Conservation (phyloP, 2,329 filamentous ascomycete species). For the Aschersonia sp. region DNA sequence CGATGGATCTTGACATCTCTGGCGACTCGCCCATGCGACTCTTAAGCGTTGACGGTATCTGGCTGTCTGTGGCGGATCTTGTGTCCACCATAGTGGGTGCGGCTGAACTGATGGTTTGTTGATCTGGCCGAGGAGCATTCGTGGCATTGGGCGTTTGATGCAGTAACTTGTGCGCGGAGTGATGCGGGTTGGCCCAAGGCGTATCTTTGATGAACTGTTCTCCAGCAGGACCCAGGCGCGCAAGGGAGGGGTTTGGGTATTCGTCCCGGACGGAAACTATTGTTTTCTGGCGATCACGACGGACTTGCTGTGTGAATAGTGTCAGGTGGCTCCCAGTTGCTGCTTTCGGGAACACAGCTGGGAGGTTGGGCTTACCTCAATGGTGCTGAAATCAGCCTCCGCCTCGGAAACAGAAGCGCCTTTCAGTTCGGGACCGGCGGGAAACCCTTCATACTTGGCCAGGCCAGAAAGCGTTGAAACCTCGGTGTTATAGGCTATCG, state of each 20-base stretch:
- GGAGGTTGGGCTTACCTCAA: constrained; percentile 46
- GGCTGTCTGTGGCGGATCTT: constrained; percentile 10
- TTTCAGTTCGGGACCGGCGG: constrained; percentile 75
- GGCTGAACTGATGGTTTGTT: background rate
- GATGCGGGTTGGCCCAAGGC: constrained; percentile 83
- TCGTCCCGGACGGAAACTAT: constrained; percentile 28
- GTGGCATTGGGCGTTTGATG: constrained; percentile 17
- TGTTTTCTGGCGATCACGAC: constrained; percentile 21
- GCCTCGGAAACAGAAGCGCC: constrained; percentile 59
- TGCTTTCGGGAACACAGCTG: background rate
- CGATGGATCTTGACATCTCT: constrained; percentile 25
- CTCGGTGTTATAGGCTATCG: constrained; percentile 86
- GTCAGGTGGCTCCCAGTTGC: constrained; percentile 5
- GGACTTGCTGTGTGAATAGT: constrained; percentile 15
- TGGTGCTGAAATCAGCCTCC: constrained; percentile 77
- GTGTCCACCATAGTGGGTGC: constrained; percentile 7
- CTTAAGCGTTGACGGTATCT: constrained; percentile 11
- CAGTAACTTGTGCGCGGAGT: constrained; percentile 47
- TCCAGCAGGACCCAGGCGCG: constrained; percentile 49
- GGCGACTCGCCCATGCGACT: constrained; percentile 24
- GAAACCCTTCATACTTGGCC: constrained; percentile 92
- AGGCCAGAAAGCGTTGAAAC: constrained; percentile 82
- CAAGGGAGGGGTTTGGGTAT: constrained; percentile 31
- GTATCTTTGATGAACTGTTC: constrained; percentile 83
- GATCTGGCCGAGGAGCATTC: constrained; percentile 5